A percentile compares a stretch with the other conserved stretches of the same genome.
These are phyloP conservation scores for Xylona heveae DNA, from an alignment of 495 filamentous ascomycete genomes.

Conservation along the genomic window DNA sequence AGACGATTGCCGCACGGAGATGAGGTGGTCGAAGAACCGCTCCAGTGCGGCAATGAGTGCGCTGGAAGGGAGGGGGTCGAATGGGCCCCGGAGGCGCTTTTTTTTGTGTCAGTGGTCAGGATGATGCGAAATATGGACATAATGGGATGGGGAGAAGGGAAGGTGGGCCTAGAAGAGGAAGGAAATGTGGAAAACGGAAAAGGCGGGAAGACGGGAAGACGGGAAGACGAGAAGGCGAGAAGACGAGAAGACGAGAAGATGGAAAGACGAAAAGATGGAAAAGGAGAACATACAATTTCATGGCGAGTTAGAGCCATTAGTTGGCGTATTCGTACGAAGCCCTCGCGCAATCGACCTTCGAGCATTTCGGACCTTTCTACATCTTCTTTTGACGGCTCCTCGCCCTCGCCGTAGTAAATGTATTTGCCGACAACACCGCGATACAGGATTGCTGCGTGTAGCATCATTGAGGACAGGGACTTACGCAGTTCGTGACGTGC, in stretches of 20 bases:
- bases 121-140: neutral
- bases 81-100: conserved; percentile 29
- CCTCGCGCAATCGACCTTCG: conserved; percentile 32
- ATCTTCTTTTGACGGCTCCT: conserved; percentile 25
- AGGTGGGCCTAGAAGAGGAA: no score
- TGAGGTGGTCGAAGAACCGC: conserved; percentile 33
- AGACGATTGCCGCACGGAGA: conserved; percentile 32
- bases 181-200: no score
- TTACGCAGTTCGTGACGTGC: conserved; percentile 35
- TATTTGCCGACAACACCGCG: conserved; percentile 32
- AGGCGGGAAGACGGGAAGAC: no score
- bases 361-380: conserved; percentile 32
- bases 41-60: conserved; percentile 30
- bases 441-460: conserved; percentile 32
- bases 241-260: no score
- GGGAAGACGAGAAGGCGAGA: no score
- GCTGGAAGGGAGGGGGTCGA: conserved; percentile 31
- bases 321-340: conserved; percentile 34
- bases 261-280: conserved; percentile 4
- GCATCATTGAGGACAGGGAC: conserved; percentile 28
- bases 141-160: no score
- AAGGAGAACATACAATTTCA: conserved; percentile 19
- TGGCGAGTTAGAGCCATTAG: conserved; percentile 33
- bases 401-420: conserved; percentile 30
- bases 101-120: neutral